phyloP scores from a whole-genome alignment of 2,329 filamentous ascomycete genomes.

The Sporothrix brunneoviolacea region DNA sequence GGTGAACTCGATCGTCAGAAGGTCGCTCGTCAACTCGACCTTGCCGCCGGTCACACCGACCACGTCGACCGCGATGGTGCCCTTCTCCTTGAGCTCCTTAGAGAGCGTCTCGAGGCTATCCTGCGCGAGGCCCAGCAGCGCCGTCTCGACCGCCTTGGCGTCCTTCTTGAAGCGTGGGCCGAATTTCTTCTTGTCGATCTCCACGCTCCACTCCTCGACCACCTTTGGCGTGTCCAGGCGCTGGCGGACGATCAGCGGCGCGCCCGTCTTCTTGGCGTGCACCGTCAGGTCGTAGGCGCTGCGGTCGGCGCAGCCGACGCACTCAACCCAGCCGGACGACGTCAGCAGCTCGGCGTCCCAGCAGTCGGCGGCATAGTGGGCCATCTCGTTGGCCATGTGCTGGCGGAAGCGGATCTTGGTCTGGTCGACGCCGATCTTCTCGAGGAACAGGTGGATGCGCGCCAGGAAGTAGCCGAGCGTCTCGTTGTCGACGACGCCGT shows the following conservation, averaged over 20 bases:
- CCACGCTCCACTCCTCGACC: slow-evolving; percentile 81
- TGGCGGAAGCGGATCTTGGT: slow-evolving; percentile 92
- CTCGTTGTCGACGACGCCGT: slow-evolving; percentile 87
- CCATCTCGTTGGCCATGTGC: slow-evolving; percentile 75
- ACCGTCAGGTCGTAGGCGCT: slow-evolving; percentile 92
- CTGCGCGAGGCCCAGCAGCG: slow-evolving; percentile 69
- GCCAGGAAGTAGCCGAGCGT: slow-evolving; percentile 96
- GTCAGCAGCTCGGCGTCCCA: slow-evolving; percentile 95
- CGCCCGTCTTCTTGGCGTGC: slow-evolving; percentile 87
- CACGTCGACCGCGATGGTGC: slow-evolving; percentile 73
- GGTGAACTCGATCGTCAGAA: slow-evolving; percentile 76
- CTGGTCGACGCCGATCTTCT: slow-evolving; percentile 80
- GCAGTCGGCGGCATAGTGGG: slow-evolving; percentile 94
- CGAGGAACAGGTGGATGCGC: slow-evolving; percentile 83
- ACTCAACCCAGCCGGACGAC: slow-evolving; percentile 95
- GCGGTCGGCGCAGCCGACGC: slow-evolving; percentile 82
- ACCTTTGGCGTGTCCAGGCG: slow-evolving; percentile 68
- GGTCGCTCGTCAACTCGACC: slow-evolving; percentile 71
- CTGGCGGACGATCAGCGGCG: slow-evolving; percentile 78
- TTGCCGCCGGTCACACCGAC: slow-evolving; percentile 60
- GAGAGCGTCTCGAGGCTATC: slow-evolving; percentile 74
- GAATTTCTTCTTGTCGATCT: slow-evolving; percentile 91
- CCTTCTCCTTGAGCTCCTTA: slow-evolving; percentile 63
- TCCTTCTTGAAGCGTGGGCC: slow-evolving; percentile 95
- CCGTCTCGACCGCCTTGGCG: slow-evolving; percentile 75